A percentile compares a stretch with the other conserved stretches of the same genome.
Evolutionary conservation across 495 filamentous ascomycete species (phyloP).

Genomic region (Xylaria intraflava): DNA sequence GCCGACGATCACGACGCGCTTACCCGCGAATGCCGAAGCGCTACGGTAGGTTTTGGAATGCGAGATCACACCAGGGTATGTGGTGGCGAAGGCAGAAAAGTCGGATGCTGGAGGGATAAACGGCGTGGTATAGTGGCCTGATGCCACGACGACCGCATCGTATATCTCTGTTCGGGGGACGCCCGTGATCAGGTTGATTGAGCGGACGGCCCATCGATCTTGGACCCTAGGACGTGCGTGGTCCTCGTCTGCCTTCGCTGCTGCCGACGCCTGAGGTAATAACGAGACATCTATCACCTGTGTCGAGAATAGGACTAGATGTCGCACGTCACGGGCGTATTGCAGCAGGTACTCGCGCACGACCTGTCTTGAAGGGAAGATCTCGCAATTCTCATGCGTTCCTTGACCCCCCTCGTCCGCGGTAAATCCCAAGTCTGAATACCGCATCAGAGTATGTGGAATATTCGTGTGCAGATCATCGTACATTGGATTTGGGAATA

Average conservation of each 20-base stretch:
- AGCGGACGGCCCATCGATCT: constrained; percentile 43
- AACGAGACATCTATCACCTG: constrained; percentile 34
- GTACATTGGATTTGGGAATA: constrained; percentile 69
- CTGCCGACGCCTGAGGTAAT: background rate
- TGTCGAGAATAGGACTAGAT: constrained; percentile 38
- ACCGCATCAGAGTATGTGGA: constrained; percentile 73
- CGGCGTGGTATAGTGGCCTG: constrained; percentile 70
- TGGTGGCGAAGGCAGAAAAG: constrained; percentile 43
- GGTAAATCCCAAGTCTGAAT: constrained; percentile 63
- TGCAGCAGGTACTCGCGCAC: constrained; percentile 67
- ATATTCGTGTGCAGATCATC: constrained; percentile 80
- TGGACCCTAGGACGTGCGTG: constrained; percentile 12
- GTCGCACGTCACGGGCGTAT: constrained; percentile 61
- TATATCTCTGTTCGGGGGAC: constrained; percentile 44
- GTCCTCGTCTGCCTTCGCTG: background rate
- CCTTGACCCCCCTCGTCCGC: constrained; percentile 8
- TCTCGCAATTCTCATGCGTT: constrained; percentile 37
- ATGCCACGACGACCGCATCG: constrained; percentile 81
- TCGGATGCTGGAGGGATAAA: constrained; percentile 54
- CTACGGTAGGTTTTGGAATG: constrained; percentile 78
- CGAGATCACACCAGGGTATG: constrained; percentile 57
- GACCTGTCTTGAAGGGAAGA: constrained; percentile 63
- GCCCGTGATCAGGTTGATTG: constrained; percentile 32
- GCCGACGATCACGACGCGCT: constrained; percentile 63
- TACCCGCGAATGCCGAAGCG: constrained; percentile 48